Evolutionary conservation across 768 basidiomycete genomes (phyloP).

Genomic region (Exsudoporus frostii): DNA sequence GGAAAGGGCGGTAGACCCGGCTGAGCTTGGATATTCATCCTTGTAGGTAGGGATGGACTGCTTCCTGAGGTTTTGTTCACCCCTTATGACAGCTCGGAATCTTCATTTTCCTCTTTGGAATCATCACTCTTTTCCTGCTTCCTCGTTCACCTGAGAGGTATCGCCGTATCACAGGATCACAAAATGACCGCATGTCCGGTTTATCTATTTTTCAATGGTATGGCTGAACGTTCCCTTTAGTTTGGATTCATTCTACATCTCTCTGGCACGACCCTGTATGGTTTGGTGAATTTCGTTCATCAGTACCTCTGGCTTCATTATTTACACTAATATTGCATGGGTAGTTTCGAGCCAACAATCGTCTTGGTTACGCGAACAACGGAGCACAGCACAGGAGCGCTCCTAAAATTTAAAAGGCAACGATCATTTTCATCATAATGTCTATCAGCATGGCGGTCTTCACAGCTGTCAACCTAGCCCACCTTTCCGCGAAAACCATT

Average conservation of each 20-base stretch:
- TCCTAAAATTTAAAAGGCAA: slow-evolving; percentile 45
- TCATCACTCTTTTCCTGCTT: slow-evolving; percentile 47
- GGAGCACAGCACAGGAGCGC: slow-evolving; percentile 63
- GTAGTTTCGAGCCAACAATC: slow-evolving; percentile 71
- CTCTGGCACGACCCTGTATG: slow-evolving; percentile 17
- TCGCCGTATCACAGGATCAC: slow-evolving; percentile 40
- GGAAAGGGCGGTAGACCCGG: slow-evolving; percentile 48
- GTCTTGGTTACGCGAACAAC: slow-evolving; percentile 54
- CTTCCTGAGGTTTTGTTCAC: background rate
- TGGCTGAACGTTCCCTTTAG: slow-evolving; percentile 2
- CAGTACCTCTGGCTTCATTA: slow-evolving; percentile 29
- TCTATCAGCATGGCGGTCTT: slow-evolving; percentile 40
- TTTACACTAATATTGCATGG: slow-evolving; percentile 29
- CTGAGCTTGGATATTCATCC: slow-evolving; percentile 61
- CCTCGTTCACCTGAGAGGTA: slow-evolving; percentile 39
- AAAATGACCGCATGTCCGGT: slow-evolving; percentile 51
- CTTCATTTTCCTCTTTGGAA: slow-evolving; percentile 59
- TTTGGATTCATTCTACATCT: background rate
- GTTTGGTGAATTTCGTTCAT: slow-evolving; percentile 18
- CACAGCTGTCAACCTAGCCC: slow-evolving; percentile 36
- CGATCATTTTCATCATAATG: slow-evolving; percentile 34
- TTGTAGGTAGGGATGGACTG: slow-evolving; percentile 29
- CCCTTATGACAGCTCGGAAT: slow-evolving; percentile 45
- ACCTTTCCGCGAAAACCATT: slow-evolving; percentile 44
- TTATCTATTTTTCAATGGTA: slow-evolving; percentile 59